Evolutionary conservation across 2,329 filamentous ascomycete genomes (phyloP).

Genomic region (Colletotrichum cereale): DNA sequence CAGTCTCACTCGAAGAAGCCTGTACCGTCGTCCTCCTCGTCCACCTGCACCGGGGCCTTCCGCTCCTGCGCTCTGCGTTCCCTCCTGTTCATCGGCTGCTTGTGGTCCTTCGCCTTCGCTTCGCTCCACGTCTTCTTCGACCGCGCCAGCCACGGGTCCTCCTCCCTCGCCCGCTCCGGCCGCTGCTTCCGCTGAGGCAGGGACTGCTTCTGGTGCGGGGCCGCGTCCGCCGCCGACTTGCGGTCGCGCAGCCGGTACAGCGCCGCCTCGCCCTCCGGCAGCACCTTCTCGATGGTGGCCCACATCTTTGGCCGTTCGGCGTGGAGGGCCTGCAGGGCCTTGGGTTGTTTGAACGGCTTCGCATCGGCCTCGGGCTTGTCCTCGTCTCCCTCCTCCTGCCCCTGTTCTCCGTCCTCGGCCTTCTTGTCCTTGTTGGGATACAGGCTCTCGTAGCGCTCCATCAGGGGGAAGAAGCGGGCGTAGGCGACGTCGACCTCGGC

Average conservation of each 20-base stretch:
- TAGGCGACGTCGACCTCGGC: slow-evolving; percentile 83
- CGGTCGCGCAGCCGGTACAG: slow-evolving; percentile 70
- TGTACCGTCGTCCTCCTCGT: slow-evolving; percentile 63
- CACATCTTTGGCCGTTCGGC: slow-evolving; percentile 72
- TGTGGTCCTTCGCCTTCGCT: slow-evolving; percentile 42
- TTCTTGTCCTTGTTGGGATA: slow-evolving; percentile 57
- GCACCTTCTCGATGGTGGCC: slow-evolving; percentile 73
- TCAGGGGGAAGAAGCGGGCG: slow-evolving; percentile 77
- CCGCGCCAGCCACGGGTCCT: slow-evolving; percentile 50
- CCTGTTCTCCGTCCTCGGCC: slow-evolving; percentile 54
- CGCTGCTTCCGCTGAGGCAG: slow-evolving; percentile 41
- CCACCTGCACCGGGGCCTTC: slow-evolving; percentile 53
- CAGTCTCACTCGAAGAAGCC: slow-evolving; percentile 68
- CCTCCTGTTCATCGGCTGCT: slow-evolving; percentile 29
- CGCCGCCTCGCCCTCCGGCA: slow-evolving; percentile 65
- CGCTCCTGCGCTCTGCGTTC: slow-evolving; percentile 44
- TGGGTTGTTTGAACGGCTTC: slow-evolving; percentile 55
- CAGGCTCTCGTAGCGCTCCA: slow-evolving; percentile 77
- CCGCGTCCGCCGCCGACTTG: slow-evolving; percentile 47
- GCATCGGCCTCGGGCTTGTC: slow-evolving; percentile 53
- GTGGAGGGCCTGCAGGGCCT: slow-evolving; percentile 53
- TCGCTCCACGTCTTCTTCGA: slow-evolving; percentile 19
- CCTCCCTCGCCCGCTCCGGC: slow-evolving; percentile 47
- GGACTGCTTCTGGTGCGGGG: slow-evolving; percentile 22
- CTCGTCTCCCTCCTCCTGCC: slow-evolving; percentile 54